Base-by-base conservation (phyloP, 768 basidiomycete genomes). In the Tylopilus vinaceipallidus region DNA sequence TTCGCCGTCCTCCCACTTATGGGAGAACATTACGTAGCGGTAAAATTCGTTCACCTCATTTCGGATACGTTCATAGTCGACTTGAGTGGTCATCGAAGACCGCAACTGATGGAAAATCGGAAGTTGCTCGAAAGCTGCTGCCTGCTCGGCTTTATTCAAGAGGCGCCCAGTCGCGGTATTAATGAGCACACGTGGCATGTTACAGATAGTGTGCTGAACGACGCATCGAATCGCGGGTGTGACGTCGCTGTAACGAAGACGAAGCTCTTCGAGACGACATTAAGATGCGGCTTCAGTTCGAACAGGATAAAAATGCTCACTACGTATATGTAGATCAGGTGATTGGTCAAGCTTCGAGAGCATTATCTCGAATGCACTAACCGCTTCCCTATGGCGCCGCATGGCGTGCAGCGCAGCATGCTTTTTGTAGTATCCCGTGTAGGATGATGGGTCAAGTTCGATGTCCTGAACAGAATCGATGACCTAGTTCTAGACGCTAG, bases 351-450 rank as follows among this genome's bases (percentile, higher is more conserved):
- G n/a, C 5, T 40, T 47, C 4, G 11, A 22, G 4, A 55, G 41
- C 51, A 51, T 40, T 10, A 1, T 7, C n/a, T 29, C 9, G 27
- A 43, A 53, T n/a, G 41, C 42, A 1, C n/a, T 6, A 2, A 44
- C 12, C 0, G 53, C 51, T 10, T 53, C 53, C 1, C 2, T 3
- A 3, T 47, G 1, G 2, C n/a, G 37, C 0, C 13, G 7, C 23
- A 27, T 23, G 2, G 22, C 42, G 2, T 35, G 42, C 10, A 53
- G 22, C n/a, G 45, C 42, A 4, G 27, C 42, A 19, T 40, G 33
- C 23, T 22, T 55, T 7, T n/a, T 2, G 16, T 53, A 37, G 16
- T 53, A 48, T 1, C 54, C n/a, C n/a, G n/a, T n/a, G n/a, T n/a
- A n/a, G n/a, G n/a, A n/a, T n/a, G n/a, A n/a, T n/a, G n/a, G n/a